Evolutionary conservation across 148 eudicot species (phyloP).

Genomic region (Amaranthus hypochondriacus): DNA sequence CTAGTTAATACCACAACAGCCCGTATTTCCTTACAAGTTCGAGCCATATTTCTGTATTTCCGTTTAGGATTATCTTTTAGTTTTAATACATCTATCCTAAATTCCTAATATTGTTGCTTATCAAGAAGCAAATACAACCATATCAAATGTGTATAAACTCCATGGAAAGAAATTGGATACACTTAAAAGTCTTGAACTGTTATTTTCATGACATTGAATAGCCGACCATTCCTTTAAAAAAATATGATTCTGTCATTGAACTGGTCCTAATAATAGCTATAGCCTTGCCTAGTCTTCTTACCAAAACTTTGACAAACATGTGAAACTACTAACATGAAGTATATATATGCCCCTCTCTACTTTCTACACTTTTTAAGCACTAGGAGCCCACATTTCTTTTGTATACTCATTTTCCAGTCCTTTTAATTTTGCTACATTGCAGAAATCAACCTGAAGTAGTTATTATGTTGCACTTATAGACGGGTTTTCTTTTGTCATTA

Average conservation of each 20-base stretch:
- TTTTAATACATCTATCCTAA: not conserved
- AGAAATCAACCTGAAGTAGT: too few relatives aligned
- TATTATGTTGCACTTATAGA: too few relatives aligned
- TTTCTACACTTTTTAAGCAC: too few relatives aligned
- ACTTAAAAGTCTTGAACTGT: not conserved
- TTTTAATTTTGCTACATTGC: too few relatives aligned
- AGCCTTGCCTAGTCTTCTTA: not conserved
- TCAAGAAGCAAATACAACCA: not conserved
- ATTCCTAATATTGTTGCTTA: not conserved
- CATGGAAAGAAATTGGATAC: not conserved
- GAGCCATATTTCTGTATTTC: not conserved
- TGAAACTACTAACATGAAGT: not conserved
- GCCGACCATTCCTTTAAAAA: not conserved
- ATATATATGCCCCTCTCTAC: not conserved
- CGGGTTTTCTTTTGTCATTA: too few relatives aligned
- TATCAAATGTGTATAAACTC: not conserved
- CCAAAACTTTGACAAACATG: not conserved
- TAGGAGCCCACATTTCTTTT: too few relatives aligned
- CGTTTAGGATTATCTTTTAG: not conserved
- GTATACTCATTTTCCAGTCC: too few relatives aligned
- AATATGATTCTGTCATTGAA: not conserved
- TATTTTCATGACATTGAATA: not conserved
- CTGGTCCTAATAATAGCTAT: constrained; percentile 3
- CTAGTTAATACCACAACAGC: too few relatives aligned
- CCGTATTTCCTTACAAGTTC: not conserved